Evolutionary conservation across 148 eudicot species (phyloP).

Genomic region (Silene conica): DNA sequence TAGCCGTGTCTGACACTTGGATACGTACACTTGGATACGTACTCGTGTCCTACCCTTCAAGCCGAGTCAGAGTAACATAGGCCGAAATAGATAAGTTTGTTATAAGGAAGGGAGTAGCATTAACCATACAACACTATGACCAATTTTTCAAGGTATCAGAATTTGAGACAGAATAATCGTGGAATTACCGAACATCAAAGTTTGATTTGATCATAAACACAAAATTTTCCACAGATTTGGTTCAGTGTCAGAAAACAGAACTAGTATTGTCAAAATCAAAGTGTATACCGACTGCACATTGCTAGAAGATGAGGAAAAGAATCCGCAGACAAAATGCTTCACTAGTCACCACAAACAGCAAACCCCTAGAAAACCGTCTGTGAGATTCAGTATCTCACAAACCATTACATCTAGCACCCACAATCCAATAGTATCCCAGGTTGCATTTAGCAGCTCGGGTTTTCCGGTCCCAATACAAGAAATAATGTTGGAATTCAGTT

Average conservation of each 20-base stretch:
- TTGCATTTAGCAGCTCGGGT: not conserved
- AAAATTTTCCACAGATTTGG: too few relatives aligned
- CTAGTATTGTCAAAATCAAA: not conserved
- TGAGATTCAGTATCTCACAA: not conserved
- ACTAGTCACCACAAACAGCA: not conserved
- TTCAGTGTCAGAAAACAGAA: not conserved
- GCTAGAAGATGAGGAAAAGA: not conserved
- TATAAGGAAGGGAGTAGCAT: too few relatives aligned
- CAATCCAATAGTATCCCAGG: not conserved
- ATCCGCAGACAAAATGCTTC: not conserved
- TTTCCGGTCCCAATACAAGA: too few relatives aligned
- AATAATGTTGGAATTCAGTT: not conserved
- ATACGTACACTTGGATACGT: too few relatives aligned
- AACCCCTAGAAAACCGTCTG: not conserved
- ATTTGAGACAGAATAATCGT: too few relatives aligned
- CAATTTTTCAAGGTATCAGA: not conserved
- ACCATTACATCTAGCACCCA: not conserved
- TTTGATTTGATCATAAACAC: too few relatives aligned
- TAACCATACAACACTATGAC: not conserved
- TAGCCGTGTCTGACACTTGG: too few relatives aligned
- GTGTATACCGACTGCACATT: not conserved
- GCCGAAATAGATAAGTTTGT: too few relatives aligned
- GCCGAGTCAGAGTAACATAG: too few relatives aligned
- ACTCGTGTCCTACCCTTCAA: too few relatives aligned
- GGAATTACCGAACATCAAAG: too few relatives aligned